Percentiles rank a stretch among this genome's conserved stretches.
phyloP scores from a whole-genome alignment of 306 rosid species.

The Aeschynomene evenia region DNA sequence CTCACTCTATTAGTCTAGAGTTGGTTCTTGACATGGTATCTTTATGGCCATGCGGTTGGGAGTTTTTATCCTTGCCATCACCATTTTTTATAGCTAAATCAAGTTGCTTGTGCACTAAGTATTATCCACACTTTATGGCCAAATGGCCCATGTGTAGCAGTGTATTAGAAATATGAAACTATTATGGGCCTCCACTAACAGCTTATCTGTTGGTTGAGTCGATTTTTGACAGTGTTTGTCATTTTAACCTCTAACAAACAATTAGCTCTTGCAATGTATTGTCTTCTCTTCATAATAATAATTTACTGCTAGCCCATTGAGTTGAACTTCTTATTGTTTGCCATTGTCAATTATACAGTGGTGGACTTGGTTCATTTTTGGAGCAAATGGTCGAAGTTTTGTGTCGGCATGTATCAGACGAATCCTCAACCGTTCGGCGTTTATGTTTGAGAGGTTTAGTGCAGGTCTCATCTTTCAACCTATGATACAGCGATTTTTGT shows the following conservation, averaged over 20 bases:
- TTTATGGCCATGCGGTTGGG: neutral
- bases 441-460: conserved; percentile 94
- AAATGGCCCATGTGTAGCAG: neutral
- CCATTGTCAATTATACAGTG: conserved; percentile 49
- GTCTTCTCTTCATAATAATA: conserved; percentile 12
- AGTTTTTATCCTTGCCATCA: neutral
- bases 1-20: neutral
- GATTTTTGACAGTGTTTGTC: neutral
- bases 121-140: neutral
- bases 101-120: neutral
- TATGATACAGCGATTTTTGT: conserved; percentile 1
- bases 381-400: conserved; percentile 88
- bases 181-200: neutral
- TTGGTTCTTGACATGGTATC: neutral
- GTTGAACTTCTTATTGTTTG: conserved; percentile 30
- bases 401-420: conserved; percentile 86
- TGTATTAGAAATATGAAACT: neutral
- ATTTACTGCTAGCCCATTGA: neutral
- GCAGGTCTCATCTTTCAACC: conserved; percentile 56
- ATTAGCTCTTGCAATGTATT: neutral
- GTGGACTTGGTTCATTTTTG: conserved; percentile 70
- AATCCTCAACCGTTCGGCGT: conserved; percentile 86
- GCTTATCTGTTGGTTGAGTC: neutral
- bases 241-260: conserved; percentile 8
- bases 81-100: neutral